Conservation (phyloP, 306 rosid species). For the Styphnolobium japonicum region DNA sequence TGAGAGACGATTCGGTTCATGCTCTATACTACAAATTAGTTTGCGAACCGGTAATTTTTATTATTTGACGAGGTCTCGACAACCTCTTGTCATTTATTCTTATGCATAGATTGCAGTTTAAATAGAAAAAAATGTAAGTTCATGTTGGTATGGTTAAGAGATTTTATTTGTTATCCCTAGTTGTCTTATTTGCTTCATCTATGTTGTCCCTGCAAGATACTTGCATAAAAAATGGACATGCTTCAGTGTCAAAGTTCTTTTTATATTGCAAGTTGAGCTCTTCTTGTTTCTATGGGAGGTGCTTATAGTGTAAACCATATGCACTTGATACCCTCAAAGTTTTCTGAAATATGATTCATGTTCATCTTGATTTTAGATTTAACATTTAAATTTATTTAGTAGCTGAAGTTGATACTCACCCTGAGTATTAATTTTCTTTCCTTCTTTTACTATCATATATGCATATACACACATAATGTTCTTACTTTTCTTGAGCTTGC, state of each 20-base stretch:
- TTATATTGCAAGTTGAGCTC: conserved; percentile 37
- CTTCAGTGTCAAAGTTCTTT: conserved; percentile 41
- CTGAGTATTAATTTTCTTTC: conserved; percentile 15
- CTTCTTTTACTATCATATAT: neutral
- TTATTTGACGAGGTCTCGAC: too few species aligned
- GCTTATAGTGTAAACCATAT: conserved; percentile 14
- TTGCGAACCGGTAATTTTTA: too few species aligned
- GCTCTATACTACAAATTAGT: too few species aligned
- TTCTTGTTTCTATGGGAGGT: conserved; percentile 43
- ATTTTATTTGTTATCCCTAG: neutral
- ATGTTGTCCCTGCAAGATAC: conserved; percentile 50
- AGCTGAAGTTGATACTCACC: neutral
- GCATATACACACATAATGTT: neutral
- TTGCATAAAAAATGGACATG: conserved; percentile 33
- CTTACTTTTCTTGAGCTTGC: neutral
- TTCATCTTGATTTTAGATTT: conserved; percentile 13
- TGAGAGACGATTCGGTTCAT: too few species aligned
- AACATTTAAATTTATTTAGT: neutral
- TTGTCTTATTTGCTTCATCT: conserved; percentile 17
- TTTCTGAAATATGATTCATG: neutral
- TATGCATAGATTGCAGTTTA: neutral
- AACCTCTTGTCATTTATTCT: too few species aligned
- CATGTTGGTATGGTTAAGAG: neutral
- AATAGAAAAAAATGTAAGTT: neutral
- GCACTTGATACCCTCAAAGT: neutral